Conservation (phyloP, 129 eudicot genomes). For the Tagetes erecta region DNA sequence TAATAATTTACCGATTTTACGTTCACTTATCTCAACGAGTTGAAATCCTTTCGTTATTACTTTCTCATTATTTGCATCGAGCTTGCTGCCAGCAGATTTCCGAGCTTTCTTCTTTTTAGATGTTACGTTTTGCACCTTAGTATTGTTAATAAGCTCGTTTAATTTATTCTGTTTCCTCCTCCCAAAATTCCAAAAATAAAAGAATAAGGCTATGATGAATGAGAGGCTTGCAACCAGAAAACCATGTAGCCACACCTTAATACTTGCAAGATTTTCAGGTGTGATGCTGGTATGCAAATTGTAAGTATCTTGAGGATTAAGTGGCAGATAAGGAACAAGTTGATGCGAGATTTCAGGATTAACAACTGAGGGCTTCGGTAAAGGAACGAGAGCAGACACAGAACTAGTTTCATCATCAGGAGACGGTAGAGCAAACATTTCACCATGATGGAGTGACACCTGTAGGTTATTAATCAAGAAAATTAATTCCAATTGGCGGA, state of each 20-base stretch:
- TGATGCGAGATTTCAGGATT: slow-evolving; percentile 17
- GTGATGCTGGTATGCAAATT: slow-evolving; percentile 24
- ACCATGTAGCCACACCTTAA: slow-evolving; percentile 32
- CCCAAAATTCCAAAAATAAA: slow-evolving; percentile 28
- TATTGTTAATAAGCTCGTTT: slow-evolving; percentile 28
- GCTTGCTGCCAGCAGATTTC: slow-evolving; percentile 44
- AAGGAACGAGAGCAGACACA: not conserved
- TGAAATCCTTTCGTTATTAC: slow-evolving; percentile 23
- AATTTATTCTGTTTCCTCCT: slow-evolving; percentile 28
- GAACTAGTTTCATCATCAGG: slow-evolving; percentile 23
- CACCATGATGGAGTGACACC: slow-evolving; percentile 45
- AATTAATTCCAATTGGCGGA: slow-evolving; percentile 45
- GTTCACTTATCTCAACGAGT: slow-evolving; percentile 33
- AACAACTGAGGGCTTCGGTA: not conserved
- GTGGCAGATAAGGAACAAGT: slow-evolving; percentile 33
- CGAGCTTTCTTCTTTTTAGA: slow-evolving; percentile 68
- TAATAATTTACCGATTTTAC: slow-evolving; percentile 65
- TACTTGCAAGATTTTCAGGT: slow-evolving; percentile 25
- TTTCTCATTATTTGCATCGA: slow-evolving; percentile 28
- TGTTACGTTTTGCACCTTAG: slow-evolving; percentile 42
- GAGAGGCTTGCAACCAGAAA: slow-evolving; percentile 36
- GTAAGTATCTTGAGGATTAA: slow-evolving; percentile 7
- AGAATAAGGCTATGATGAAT: slow-evolving; percentile 29
- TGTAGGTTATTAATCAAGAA: slow-evolving; percentile 29
- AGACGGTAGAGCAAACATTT: slow-evolving; percentile 47